Percentiles rank a stretch among this genome's conserved stretches.
phyloP scores from a whole-genome alignment of 2,329 filamentous ascomycete species.

The Pseudopithomyces chartarum region DNA sequence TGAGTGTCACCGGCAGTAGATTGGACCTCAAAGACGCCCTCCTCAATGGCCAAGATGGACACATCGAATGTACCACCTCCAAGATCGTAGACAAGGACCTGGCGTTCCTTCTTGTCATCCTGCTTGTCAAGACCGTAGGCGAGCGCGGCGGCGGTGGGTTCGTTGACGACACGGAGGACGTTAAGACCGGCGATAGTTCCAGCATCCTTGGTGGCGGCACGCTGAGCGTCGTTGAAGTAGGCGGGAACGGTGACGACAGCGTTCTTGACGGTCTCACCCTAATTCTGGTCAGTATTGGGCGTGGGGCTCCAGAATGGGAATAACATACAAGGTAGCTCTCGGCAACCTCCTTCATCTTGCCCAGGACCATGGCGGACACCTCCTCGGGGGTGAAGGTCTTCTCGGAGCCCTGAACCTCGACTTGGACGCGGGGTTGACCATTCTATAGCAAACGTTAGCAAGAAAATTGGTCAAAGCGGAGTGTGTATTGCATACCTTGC shows the following conservation, averaged over 20 bases:
- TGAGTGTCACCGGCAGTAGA: constrained; percentile 96
- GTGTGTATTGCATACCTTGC: constrained; percentile 60
- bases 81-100: constrained; percentile 50
- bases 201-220: constrained; percentile 95
- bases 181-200: constrained; percentile 91
- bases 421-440: constrained; percentile 85
- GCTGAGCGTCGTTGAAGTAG: constrained; percentile 98
- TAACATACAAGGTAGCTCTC: constrained; percentile 66
- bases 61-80: constrained; percentile 52
- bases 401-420: constrained; percentile 67
- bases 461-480: neutral
- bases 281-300: too few species aligned
- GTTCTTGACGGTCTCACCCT: constrained; percentile 79
- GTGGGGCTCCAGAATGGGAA: too few species aligned
- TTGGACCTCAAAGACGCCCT: constrained; percentile 92
- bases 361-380: constrained; percentile 74
- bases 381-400: constrained; percentile 83
- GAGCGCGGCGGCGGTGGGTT: constrained; percentile 93
- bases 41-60: constrained; percentile 81
- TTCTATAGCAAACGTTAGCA: constrained; percentile 43
- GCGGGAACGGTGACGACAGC: constrained; percentile 92
- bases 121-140: constrained; percentile 75
- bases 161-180: constrained; percentile 94
- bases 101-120: constrained; percentile 44
- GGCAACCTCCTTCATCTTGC: constrained; percentile 77